Evolutionary conservation across 1,284 basidiomycete genomes (phyloP).

Genomic region (Ganoderma meredithae): DNA sequence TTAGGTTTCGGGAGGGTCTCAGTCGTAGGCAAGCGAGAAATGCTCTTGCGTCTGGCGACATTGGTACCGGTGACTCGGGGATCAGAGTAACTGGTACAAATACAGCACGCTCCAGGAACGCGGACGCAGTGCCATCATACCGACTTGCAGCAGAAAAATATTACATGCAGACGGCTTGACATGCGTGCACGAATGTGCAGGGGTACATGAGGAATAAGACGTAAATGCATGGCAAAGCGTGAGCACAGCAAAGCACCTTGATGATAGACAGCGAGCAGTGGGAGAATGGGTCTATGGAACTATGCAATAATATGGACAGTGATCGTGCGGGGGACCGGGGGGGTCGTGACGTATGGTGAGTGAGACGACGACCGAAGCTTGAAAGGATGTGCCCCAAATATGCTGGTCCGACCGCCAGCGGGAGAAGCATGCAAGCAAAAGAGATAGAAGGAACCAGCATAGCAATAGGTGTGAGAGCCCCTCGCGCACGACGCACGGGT

Average conservation of each 20-base stretch:
- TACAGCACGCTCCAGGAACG: background rate
- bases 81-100: background rate
- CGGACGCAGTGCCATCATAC: background rate
- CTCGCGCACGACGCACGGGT: background rate
- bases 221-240: background rate
- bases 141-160: background rate
- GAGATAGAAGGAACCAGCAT: background rate
- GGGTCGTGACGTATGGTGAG: background rate
- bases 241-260: slow-evolving; percentile 1
- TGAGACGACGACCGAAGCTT: background rate
- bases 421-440: slow-evolving; percentile 2
- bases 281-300: background rate
- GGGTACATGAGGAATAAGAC: background rate
- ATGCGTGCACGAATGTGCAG: background rate
- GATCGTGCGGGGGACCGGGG: background rate
- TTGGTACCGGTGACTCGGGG: background rate
- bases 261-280: slow-evolving; percentile 5
- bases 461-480: background rate
- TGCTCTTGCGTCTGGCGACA: background rate
- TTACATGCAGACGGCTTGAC: background rate
- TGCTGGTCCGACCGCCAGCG: background rate
- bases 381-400: background rate
- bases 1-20: background rate
- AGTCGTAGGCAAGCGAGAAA: background rate
- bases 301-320: background rate